Conservation (phyloP, 2,329 filamentous ascomycete genomes). For the Botrytis fabae region DNA sequence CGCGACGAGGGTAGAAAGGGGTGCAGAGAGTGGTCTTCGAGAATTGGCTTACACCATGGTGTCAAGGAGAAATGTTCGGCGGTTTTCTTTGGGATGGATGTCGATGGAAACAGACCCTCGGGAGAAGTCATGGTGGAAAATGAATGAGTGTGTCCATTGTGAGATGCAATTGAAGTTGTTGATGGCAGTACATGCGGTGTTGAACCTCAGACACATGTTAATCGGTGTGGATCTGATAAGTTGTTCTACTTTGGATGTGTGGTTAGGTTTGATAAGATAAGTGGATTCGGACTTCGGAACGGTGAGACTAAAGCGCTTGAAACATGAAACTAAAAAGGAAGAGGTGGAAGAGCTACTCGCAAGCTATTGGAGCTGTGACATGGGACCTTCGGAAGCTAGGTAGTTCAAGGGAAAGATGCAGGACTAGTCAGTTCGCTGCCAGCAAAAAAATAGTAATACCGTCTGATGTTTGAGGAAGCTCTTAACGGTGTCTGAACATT, state of each 20-base stretch:
- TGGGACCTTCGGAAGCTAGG: background rate
- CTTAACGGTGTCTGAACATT: background rate
- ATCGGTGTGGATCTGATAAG: background rate
- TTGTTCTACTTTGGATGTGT: background rate
- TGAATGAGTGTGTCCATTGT: background rate
- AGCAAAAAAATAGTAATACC: background rate
- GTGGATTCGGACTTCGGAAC: background rate
- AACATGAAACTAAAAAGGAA: constrained; percentile 9
- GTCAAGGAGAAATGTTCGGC: constrained; percentile 27
- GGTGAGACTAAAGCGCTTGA: background rate
- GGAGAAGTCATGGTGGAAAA: constrained; percentile 4
- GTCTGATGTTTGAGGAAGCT: background rate
- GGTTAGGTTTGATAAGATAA: constrained; percentile 6
- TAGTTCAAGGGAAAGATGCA: background rate
- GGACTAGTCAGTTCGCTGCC: background rate
- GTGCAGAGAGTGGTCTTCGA: constrained; percentile 29
- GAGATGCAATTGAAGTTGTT: background rate
- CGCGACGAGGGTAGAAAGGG: constrained; percentile 27
- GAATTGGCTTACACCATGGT: constrained; percentile 29
- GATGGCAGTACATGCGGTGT: background rate
- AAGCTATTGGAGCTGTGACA: background rate
- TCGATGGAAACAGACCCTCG: background rate
- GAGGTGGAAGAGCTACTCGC: background rate
- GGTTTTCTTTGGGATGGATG: constrained; percentile 17
- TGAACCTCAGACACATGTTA: background rate